Evolutionary conservation across 176 grass and related monocot species (phyloP), one percentile per base, ranked within the genome.

Genomic region (Ananas comosus): DNA sequence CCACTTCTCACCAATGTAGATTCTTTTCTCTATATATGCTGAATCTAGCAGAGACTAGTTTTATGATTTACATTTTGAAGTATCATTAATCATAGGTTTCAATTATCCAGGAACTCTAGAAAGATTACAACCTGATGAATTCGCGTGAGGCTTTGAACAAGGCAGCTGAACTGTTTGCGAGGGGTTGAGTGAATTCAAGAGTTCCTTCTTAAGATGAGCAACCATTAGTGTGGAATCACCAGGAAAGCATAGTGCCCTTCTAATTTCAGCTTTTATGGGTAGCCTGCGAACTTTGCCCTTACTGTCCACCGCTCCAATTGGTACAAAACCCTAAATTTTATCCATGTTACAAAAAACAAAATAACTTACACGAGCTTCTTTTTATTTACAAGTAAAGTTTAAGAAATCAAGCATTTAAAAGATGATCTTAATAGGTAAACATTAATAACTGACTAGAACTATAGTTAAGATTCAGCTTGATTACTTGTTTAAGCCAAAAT

Each of bases 401-500:
- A 42, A 42, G 33, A 42, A 42, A 42, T 42, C 5, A 42, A 42
- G 5, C 33, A 42, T 7, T 42, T 42, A 42, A 42, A 42, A 42
- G 33, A 42, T 42, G 33, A 42, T 42, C 33, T 42, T 42, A 42
- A 42, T 7, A 42, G 33, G 33, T 7, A 7, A 42, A 42, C 4
- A 42, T 42, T 7, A 42, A 2, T 2, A 33, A 33, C 11, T 25
- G 63, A 33, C 0, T 27, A 13, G 8, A 12, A 33, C 1, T 42
- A 3, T 33, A 27, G 27, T 66, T 28, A 67, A 51, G 65, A 67
- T 67, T 3, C 50, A 70, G 61, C 24, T 72, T 69, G 9, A 77
- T 80, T 91, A 82, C 91, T 85, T 96, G 88, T 83, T 96, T 96
- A 76, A 88, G 72, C 91, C 91, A 96, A 91, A 96, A 96, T 63